These are phyloP conservation scores for Claviceps maximensis DNA, from an alignment of 2,329 filamentous ascomycete species.

Conservation along the genomic window DNA sequence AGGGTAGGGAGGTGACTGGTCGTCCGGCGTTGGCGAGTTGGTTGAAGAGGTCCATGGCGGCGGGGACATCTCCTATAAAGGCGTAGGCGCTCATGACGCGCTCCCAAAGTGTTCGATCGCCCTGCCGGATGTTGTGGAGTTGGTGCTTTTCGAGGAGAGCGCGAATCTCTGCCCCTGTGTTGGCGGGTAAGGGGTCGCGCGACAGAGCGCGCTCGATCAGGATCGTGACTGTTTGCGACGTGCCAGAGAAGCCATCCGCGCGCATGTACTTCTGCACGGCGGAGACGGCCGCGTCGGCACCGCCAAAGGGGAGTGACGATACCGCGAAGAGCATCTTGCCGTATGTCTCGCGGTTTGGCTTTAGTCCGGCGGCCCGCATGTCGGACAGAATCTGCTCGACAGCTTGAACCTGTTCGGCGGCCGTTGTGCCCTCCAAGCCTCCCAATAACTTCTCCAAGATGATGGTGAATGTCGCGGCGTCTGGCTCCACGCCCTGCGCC, in stretches of 20 bases:
- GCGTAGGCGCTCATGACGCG: constrained; percentile 57
- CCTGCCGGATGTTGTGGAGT: constrained; percentile 19
- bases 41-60: constrained; percentile 36
- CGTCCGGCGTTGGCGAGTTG: constrained; percentile 26
- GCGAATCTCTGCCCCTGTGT: constrained; percentile 33
- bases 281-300: constrained; percentile 37
- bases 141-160: constrained; percentile 45
- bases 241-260: constrained; percentile 35
- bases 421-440: constrained; percentile 23
- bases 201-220: constrained; percentile 55
- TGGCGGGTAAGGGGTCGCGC: constrained; percentile 42
- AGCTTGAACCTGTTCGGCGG: constrained; percentile 36
- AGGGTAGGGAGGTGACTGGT: constrained; percentile 27
- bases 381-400: constrained; percentile 42
- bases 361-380: constrained; percentile 43
- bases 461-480: constrained; percentile 61
- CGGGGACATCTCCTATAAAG: constrained; percentile 32
- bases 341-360: constrained; percentile 50
- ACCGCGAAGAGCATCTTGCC: constrained; percentile 52
- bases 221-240: constrained; percentile 60
- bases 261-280: constrained; percentile 52
- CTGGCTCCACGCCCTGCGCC: constrained; percentile 37
- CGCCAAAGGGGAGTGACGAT: constrained; percentile 21
- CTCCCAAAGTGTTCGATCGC: constrained; percentile 57
- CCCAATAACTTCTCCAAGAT: constrained; percentile 48